phyloP scores from a whole-genome alignment of 148 eudicot genomes.

The Linanthus parryae region DNA sequence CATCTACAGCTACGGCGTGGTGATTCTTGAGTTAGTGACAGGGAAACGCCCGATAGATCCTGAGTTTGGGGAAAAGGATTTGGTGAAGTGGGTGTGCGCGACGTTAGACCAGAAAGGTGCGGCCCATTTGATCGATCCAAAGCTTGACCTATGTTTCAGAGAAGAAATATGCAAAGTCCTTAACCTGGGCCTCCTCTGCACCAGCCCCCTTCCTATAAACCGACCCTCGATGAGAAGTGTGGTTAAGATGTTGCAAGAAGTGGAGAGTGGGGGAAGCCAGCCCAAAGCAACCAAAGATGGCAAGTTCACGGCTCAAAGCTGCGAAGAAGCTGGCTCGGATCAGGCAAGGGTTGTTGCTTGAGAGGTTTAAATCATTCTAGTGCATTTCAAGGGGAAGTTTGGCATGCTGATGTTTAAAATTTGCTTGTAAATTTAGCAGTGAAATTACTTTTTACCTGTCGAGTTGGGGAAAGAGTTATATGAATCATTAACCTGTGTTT shows the following conservation, averaged over 20 bases:
- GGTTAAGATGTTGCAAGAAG: background rate
- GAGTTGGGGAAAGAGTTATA: no score
- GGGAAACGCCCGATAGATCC: constrained; percentile 56
- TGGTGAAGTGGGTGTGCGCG: constrained; percentile 54
- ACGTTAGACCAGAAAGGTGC: constrained; percentile 30
- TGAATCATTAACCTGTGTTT: no score
- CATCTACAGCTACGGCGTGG: constrained; percentile 75
- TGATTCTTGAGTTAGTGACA: constrained; percentile 55
- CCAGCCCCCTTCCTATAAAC: background rate
- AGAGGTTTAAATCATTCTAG: no score
- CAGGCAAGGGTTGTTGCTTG: background rate
- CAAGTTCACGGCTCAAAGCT: background rate
- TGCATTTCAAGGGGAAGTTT: no score
- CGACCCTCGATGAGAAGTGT: background rate
- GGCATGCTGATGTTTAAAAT: no score
- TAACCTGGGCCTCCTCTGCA: background rate
- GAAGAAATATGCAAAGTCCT: background rate
- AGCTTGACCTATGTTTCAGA: background rate
- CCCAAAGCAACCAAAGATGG: background rate
- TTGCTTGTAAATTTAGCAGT: no score
- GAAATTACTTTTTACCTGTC: no score
- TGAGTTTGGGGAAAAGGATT: constrained; percentile 47
- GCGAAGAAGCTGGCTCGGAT: background rate
- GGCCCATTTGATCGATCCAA: constrained; percentile 38
- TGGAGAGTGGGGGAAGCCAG: background rate